Conservation (phyloP, 1,284 basidiomycete genomes). For the Leccinum fuscescens region DNA sequence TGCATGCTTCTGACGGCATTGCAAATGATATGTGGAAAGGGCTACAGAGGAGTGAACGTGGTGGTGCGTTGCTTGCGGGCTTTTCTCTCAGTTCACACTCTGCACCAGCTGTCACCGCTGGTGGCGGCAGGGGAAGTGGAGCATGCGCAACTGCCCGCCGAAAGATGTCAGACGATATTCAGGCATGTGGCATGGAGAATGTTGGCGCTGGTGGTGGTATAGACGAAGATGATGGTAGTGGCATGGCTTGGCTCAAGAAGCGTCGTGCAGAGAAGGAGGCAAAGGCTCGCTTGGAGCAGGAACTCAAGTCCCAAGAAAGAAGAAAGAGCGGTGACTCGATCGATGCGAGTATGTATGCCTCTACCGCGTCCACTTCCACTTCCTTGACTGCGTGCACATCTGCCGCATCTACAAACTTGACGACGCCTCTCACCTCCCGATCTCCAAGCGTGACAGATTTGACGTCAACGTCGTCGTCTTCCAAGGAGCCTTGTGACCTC, state of each 20-base stretch:
- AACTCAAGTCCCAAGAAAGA: slow-evolving; percentile 22
- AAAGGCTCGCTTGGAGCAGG: slow-evolving; percentile 39
- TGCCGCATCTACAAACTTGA: slow-evolving; percentile 18
- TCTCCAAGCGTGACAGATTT: slow-evolving; percentile 27
- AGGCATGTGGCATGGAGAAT: slow-evolving; percentile 28
- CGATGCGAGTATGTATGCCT: slow-evolving; percentile 24
- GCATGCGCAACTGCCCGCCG: slow-evolving; percentile 9
- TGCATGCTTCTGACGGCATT: slow-evolving; percentile 37
- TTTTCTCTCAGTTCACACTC: slow-evolving; percentile 9
- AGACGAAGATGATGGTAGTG: slow-evolving; percentile 69
- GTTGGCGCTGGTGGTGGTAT: slow-evolving; percentile 21
- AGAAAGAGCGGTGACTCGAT: slow-evolving; percentile 26
- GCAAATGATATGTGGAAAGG: slow-evolving; percentile 33
- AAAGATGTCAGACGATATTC: slow-evolving; percentile 20
- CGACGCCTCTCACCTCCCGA: slow-evolving; percentile 23
- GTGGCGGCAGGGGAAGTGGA: slow-evolving; percentile 13
- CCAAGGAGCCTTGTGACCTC: neutral
- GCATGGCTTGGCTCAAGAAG: slow-evolving; percentile 68
- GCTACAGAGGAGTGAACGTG: slow-evolving; percentile 30
- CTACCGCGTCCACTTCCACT: slow-evolving; percentile 26
- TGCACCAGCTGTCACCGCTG: neutral
- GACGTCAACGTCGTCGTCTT: slow-evolving; percentile 7
- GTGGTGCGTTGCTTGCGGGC: slow-evolving; percentile 21
- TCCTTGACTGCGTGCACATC: slow-evolving; percentile 28
- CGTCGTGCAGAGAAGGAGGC: slow-evolving; percentile 51